These are phyloP conservation scores for Cystoderma amianthinum DNA, from an alignment of 768 basidiomycete genomes.

Conservation along the genomic window DNA sequence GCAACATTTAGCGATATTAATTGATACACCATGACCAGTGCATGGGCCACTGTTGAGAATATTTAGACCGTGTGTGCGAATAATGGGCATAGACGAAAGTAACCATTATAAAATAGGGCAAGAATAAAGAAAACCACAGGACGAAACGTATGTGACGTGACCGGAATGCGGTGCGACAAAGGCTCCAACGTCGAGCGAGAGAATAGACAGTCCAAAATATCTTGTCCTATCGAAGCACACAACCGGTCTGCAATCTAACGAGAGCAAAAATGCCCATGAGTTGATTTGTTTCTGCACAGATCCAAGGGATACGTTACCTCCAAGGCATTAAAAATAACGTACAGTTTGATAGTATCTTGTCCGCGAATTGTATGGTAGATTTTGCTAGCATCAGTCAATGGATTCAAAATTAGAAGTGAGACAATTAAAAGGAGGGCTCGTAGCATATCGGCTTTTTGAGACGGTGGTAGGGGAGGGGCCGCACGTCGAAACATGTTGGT, in stretches of 20 bases:
- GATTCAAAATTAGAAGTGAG: slow-evolving; percentile 68
- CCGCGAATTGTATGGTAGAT: slow-evolving; percentile 97
- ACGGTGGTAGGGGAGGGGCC: slow-evolving; percentile 60
- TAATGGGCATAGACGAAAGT: slow-evolving; percentile 14
- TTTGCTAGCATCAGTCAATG: slow-evolving; percentile 91
- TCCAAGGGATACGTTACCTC: slow-evolving; percentile 53
- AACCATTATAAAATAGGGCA: slow-evolving; percentile 79
- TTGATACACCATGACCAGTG: slow-evolving; percentile 95
- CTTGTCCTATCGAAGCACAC: slow-evolving; percentile 95
- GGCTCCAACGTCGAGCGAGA: slow-evolving; percentile 84
- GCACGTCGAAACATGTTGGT: slow-evolving; percentile 42
- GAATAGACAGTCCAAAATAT: slow-evolving; percentile 93
- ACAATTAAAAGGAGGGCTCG: slow-evolving; percentile 68
- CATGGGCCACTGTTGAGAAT: slow-evolving; percentile 61
- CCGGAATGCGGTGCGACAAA: slow-evolving; percentile 52
- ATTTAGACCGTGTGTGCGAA: slow-evolving; percentile 2
- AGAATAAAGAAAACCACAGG: slow-evolving; percentile 82
- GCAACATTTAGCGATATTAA: slow-evolving; percentile 93
- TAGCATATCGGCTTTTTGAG: slow-evolving; percentile 92
- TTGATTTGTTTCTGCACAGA: neutral
- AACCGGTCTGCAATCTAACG: slow-evolving; percentile 87
- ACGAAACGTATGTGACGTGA: slow-evolving; percentile 62
- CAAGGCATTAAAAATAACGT: slow-evolving; percentile 97
- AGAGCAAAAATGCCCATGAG: no score
- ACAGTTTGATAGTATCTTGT: slow-evolving; percentile 97